Evolutionary conservation across 2,329 filamentous ascomycete species (phyloP).

Genomic region (Stenocarpella maydis): DNA sequence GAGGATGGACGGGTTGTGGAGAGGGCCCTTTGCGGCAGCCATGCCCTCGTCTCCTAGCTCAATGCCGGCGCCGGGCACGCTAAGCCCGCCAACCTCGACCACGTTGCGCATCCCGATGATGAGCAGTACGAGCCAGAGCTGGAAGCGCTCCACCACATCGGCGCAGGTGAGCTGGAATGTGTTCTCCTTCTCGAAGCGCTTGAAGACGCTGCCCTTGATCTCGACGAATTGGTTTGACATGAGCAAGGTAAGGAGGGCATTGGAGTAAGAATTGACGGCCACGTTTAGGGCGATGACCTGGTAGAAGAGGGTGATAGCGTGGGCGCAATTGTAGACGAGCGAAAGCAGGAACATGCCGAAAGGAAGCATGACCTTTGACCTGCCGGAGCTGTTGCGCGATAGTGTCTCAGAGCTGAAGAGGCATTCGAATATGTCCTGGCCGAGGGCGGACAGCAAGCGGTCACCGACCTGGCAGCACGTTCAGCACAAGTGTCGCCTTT

Average conservation of each 20-base stretch:
- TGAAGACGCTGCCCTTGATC: conserved; percentile 98
- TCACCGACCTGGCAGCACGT: conserved; percentile 70
- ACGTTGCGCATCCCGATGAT: conserved; percentile 97
- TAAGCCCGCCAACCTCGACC: conserved; percentile 90
- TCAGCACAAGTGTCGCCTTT: background rate
- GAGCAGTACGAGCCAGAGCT: conserved; percentile 95
- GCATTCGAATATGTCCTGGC: conserved; percentile 96
- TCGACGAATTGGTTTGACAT: conserved; percentile 99
- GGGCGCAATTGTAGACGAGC: conserved; percentile 85
- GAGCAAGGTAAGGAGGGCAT: conserved; percentile 88
- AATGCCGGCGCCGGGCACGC: conserved; percentile 63
- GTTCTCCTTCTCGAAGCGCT: conserved; percentile 98
- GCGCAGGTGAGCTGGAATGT: conserved; percentile 96
- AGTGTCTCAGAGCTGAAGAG: conserved; percentile 93
- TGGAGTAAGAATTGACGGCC: conserved; percentile 97
- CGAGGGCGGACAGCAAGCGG: conserved; percentile 86
- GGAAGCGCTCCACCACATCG: conserved; percentile 95
- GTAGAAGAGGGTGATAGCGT: conserved; percentile 90
- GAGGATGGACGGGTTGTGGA: conserved; percentile 77
- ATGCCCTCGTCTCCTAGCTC: conserved; percentile 55
- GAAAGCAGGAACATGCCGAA: conserved; percentile 91
- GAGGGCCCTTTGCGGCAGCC: conserved; percentile 64
- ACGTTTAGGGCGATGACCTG: conserved; percentile 98
- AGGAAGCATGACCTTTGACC: conserved; percentile 88
- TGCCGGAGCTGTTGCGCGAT: conserved; percentile 84